phyloP scores from a whole-genome alignment of 148 eudicot genomes.

The Cornus kousa region DNA sequence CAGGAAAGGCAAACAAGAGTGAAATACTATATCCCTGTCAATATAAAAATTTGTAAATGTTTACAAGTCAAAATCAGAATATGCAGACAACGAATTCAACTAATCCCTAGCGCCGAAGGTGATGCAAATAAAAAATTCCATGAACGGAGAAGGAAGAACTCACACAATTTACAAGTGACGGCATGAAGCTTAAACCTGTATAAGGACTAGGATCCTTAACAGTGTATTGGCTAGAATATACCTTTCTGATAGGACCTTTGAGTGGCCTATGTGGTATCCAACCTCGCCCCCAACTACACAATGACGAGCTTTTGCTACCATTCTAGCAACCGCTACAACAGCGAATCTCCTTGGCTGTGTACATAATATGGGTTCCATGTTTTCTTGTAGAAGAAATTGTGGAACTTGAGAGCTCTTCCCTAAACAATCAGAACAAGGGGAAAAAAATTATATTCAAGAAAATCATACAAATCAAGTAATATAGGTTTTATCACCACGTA shows the following conservation, averaged over 20 bases:
- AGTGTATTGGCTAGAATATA: conserved; percentile 12
- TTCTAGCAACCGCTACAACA: conserved; percentile 92
- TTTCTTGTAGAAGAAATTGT: conserved; percentile 70
- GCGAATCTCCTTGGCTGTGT: conserved; percentile 99
- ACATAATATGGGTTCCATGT: conserved; percentile 74
- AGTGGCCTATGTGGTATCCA: conserved; percentile 97
- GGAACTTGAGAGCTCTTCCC: conserved; percentile 99
- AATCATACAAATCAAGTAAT: no score
- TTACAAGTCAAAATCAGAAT: no score
- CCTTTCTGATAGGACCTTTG: conserved; percentile 73
- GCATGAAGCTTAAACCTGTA: no score
- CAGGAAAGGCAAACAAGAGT: background rate
- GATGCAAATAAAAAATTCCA: no score
- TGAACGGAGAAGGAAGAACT: no score
- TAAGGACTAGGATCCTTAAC: background rate
- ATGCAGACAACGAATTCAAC: no score
- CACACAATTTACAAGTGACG: no score
- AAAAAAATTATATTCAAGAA: background rate
- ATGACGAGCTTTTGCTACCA: conserved; percentile 83
- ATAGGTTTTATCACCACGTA: no score
- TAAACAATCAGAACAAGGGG: conserved; percentile 24
- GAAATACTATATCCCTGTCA: background rate
- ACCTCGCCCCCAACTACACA: conserved; percentile 91
- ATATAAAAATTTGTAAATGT: no score
- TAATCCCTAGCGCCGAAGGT: no score